These are phyloP conservation scores for Penicillium cataractarum DNA, from an alignment of 495 filamentous ascomycete genomes.

Conservation along the genomic window DNA sequence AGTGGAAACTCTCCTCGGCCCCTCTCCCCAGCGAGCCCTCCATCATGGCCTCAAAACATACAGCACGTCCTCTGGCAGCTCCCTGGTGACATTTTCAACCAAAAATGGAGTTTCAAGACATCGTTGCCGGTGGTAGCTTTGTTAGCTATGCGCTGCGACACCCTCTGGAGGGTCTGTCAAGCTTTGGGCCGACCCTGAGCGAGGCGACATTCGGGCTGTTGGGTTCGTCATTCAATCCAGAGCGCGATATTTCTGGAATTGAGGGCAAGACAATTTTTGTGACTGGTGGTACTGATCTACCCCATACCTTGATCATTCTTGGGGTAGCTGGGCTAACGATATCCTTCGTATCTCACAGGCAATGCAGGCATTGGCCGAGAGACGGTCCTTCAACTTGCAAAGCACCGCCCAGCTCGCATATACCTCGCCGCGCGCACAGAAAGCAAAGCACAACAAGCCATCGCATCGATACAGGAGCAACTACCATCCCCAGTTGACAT, in stretches of 20 bases:
- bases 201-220: constrained; percentile 44
- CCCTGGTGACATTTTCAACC: background rate
- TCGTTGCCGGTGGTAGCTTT: constrained; percentile 21
- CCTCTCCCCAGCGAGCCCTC: background rate
- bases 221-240: constrained; percentile 52
- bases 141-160: constrained; percentile 32
- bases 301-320: background rate
- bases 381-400: constrained; percentile 62
- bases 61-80: background rate
- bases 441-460: constrained; percentile 54
- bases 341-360: constrained; percentile 38
- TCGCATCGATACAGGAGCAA: constrained; percentile 49
- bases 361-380: constrained; percentile 70
- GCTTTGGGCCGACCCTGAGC: constrained; percentile 44
- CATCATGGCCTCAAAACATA: background rate
- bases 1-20: constrained; percentile 21
- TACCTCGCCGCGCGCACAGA: constrained; percentile 64
- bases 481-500: constrained; percentile 50
- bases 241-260: constrained; percentile 60
- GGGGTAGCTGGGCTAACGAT: background rate
- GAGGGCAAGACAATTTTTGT: constrained; percentile 62
- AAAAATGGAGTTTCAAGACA: constrained; percentile 27
- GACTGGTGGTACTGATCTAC: constrained; percentile 55
- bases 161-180: constrained; percentile 38
- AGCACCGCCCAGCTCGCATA: constrained; percentile 62